Evolutionary conservation across 1,139 yeast species (phyloP).

Genomic region (Kodamaea fungicola): DNA sequence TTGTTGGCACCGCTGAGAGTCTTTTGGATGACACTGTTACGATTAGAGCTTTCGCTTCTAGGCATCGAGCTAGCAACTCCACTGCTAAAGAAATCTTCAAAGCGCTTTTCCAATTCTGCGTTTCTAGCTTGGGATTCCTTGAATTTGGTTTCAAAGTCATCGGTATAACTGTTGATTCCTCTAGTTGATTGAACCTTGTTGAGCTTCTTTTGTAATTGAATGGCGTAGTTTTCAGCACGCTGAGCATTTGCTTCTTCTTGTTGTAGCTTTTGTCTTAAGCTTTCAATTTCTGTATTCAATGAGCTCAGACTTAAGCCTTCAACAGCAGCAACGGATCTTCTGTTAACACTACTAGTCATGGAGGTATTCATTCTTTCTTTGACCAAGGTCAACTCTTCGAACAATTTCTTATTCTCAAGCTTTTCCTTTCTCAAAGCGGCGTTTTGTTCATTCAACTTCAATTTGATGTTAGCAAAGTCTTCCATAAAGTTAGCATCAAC

Average conservation of each 20-base stretch:
- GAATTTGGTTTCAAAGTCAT: slow-evolving; percentile 37
- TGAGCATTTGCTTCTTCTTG: slow-evolving; percentile 42
- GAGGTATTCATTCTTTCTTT: slow-evolving; percentile 34
- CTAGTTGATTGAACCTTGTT: slow-evolving; percentile 42
- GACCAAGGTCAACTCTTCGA: slow-evolving; percentile 56
- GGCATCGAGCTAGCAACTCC: slow-evolving; percentile 14
- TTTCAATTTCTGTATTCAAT: slow-evolving; percentile 33
- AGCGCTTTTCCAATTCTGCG: slow-evolving; percentile 31
- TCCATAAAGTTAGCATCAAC: slow-evolving; percentile 34
- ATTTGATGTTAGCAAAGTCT: slow-evolving; percentile 49
- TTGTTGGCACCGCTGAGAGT: slow-evolving; percentile 32
- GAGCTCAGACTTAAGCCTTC: slow-evolving; percentile 23
- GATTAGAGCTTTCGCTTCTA: slow-evolving; percentile 37
- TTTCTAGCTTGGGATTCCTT: slow-evolving; percentile 36
- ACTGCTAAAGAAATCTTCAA: slow-evolving; percentile 22
- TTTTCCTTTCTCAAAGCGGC: slow-evolving; percentile 50
- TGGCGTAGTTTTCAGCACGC: slow-evolving; percentile 46
- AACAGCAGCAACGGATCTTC: slow-evolving; percentile 34
- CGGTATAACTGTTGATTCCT: slow-evolving; percentile 28
- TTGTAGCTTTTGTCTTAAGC: slow-evolving; percentile 32
- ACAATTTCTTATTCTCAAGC: slow-evolving; percentile 51
- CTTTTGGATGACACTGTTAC: slow-evolving; percentile 29
- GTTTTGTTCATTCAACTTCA: slow-evolving; percentile 51
- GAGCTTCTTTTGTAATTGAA: slow-evolving; percentile 44
- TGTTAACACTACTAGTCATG: slow-evolving; percentile 15